A percentile compares a stretch with the other conserved stretches of the same genome.
phyloP scores from a whole-genome alignment of 345 rosid species.

The Boechera retrofracta region DNA sequence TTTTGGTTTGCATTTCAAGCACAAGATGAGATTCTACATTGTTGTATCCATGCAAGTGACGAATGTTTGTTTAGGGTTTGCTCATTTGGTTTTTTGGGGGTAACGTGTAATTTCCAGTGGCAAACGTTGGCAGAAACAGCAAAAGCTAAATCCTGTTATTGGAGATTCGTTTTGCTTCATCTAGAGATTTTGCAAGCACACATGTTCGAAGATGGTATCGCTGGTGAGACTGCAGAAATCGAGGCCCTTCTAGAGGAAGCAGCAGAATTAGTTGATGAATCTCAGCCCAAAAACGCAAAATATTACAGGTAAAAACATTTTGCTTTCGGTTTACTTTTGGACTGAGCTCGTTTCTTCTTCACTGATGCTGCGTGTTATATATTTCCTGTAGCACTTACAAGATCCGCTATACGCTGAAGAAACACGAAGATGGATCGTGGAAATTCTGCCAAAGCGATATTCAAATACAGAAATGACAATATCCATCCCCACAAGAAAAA shows the following conservation, averaged over 20 bases:
- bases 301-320: conserved; percentile 72
- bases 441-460: conserved; percentile 77
- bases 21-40: background rate
- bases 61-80: conserved; percentile 3
- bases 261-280: conserved; percentile 90
- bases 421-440: conserved; percentile 89
- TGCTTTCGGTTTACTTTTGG: background rate
- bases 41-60: conserved; percentile 13
- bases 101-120: conserved; percentile 62
- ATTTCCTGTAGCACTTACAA: conserved; percentile 66
- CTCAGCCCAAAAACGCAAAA: conserved; percentile 73
- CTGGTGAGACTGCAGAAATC: conserved; percentile 74
- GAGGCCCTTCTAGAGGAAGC: conserved; percentile 92
- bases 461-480: conserved; percentile 56
- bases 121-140: conserved; percentile 82
- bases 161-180: conserved; percentile 91
- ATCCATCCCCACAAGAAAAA: background rate
- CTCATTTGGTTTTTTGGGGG: conserved; percentile 27
- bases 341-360: background rate
- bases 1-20: background rate
- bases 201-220: conserved; percentile 56
- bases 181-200: conserved; percentile 75
- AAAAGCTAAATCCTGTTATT: conserved; percentile 70
- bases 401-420: conserved; percentile 68
- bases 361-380: background rate